Base-by-base conservation (phyloP, 108 stramenopile genomes). In the Fragilariopsis cylindrus region DNA sequence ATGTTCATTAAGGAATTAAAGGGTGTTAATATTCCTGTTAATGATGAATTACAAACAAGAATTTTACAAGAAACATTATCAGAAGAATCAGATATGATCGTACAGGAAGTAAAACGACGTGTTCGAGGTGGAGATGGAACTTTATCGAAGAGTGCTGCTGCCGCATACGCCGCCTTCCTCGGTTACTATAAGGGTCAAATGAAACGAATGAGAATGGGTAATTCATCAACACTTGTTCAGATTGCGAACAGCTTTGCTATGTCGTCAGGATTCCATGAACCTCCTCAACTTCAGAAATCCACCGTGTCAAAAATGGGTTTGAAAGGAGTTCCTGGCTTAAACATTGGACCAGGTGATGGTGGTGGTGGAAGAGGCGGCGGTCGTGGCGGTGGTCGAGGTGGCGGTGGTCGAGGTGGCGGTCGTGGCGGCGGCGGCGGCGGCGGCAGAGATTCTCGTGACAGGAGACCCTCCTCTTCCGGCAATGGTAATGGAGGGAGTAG, bases 291-390 rank as follows among this genome's bases (percentile, higher is more conserved):
- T 18, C 39, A 45, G 55, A 72, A 47, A 41, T 41, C 39, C 0
- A 44, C 45, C 21, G 71, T 60, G 0, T 44, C 57, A 55, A 72
- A 72, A 44, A 72, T 72, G 71, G 58, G 71, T 46, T 11, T 72
- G 41, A 60, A 60, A 43, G 71, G 71, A 9, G 71, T 72, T 46
- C 12, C 44, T 8, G 71, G 71, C 3, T 54, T 72, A 18, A 60
- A 57, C 57, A 60, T 72, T 42, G 69, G 58, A 6, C 5, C 7
- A 12, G 58, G 58, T 1, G 58, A 18, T 40, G 3, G 16, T 60
- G 5, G 19, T 5, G 58, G 58, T 30, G 39, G 21, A 21, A 40
- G 58, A 11, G 58, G 58, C 0, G 58, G 58, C 41, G 58, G 58
- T 11, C 18, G 58, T 21, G 58, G 58, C 3, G 21, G 21, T 60